Evolutionary conservation across 495 filamentous ascomycete genomes (phyloP), one percentile per base, ranked within the genome.

Genomic region (Aspergillus saccharolyticus): DNA sequence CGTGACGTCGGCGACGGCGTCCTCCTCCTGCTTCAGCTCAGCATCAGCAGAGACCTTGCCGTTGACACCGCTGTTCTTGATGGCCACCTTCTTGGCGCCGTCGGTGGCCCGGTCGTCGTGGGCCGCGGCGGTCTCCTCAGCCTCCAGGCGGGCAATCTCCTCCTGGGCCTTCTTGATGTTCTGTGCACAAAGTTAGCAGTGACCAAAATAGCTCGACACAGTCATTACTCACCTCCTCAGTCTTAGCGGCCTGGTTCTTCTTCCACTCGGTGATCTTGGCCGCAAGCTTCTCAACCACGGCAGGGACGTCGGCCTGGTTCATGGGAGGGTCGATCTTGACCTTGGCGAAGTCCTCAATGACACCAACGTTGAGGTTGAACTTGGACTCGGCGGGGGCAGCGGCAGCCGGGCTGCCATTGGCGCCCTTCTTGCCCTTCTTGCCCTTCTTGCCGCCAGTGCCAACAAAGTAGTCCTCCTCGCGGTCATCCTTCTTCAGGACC

Each of bases 231-330:
- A 97, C 94, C 81, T 90, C 87, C 59, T 88, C 84, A n/a, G 94
- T 99, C 78, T 96, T 90, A 55, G 81, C 78, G 39, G 89, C 83
- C 76, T 97, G 93, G 73, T 95, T 88, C 43, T 85, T 79, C 80
- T 96, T 96, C 90, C 93, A 99, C 63, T 87, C 81, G n/a, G 85
- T 86, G 42, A 96, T 78, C 80, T 97, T 97, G 57, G 81, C 88
- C 69, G 90, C 90, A 63, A 97, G 80, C 79, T 96, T 93, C 81
- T 96, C 91, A 14, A 89, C 72, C 2, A 82, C 82, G 44, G 77
- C 78, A 9, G 91, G 84, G 8, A 97, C 86, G 64, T 93, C 94
- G 25, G 83, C 75, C 65, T 90, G 86, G 70, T 81, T 86, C 83
- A 89, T 90, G 3, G 94, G 95, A 44, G 91, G 86, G 52, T 94